Evolutionary conservation across 2,329 filamentous ascomycete species (phyloP), one percentile per base, ranked within the genome.

Genomic region (Elsinoe australis): DNA sequence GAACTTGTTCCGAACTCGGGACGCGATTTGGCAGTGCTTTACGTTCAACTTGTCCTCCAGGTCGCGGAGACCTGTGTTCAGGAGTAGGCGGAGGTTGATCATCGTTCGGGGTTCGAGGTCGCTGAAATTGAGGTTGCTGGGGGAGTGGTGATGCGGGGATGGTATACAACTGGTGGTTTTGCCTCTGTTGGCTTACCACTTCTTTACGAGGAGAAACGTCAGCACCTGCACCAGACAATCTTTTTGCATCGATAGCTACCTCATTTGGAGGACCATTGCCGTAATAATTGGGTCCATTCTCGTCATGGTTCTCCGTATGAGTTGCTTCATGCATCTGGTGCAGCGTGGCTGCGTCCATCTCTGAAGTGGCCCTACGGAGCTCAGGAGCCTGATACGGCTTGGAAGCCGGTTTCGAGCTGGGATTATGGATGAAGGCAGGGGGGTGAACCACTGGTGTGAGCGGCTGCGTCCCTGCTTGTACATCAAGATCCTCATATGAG

Each of bases 261-360:
- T 52, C 51, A 38, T 48, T 19, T 50, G 45, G 46, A 33, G 51
- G 33, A 50, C 47, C 47, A 35, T 47, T 19, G 61, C 50, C 58
- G 56, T 49, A 58, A 56, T 58, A 59, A 62, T 51, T 58, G 58
- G 52, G 56, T 57, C 53, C 56, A 59, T 49, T 64, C 58, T 56
- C 49, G 31, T 38, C 26, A 31, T 49, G 47, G 15, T 45, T 45
- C 14, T 56, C 52, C 34, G 53, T 51, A n/a, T 57, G 59, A 36
- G 55, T 79, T 36, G 83, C 84, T 55, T 82, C 83, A 24, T 79
- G 80, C 61, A 96, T 73, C 61, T 95, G 87, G 35, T 82, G 76
- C 36, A 95, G 72, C 1, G 90, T 96, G 1, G 80, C 81, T 56
- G 75, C 78, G 19, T 92, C 95, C 63, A 96, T 81, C 17, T 87